Evolutionary conservation across 139 green algal species (phyloP).

Genomic region (Zygnema circumcarinatum): DNA sequence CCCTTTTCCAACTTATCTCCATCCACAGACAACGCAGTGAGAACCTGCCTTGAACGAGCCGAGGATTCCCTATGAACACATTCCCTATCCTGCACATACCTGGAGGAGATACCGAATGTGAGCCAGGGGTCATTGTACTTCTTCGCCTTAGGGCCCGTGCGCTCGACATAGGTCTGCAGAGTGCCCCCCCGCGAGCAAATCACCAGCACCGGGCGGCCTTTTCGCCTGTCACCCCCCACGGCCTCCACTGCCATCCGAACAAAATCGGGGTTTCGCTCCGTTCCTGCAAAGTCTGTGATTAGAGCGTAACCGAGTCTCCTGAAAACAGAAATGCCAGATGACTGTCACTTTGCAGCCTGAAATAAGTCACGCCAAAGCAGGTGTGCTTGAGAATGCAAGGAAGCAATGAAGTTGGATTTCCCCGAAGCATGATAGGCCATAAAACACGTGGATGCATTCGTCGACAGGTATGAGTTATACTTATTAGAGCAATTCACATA

Average conservation of each 20-base stretch:
- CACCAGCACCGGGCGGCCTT: constrained; percentile 42
- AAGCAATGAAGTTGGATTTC: too few relatives aligned
- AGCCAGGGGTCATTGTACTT: constrained; percentile 44
- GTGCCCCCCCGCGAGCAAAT: constrained; percentile 42
- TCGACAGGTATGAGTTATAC: too few relatives aligned
- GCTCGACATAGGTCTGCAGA: constrained; percentile 50
- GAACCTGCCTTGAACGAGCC: background rate
- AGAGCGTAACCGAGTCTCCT: constrained; percentile 51
- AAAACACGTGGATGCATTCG: too few relatives aligned
- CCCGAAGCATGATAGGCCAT: too few relatives aligned
- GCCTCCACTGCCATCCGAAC: constrained; percentile 26
- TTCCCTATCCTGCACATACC: constrained; percentile 1
- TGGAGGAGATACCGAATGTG: constrained; percentile 46
- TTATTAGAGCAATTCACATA: too few relatives aligned
- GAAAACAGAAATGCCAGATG: constrained; percentile 12
- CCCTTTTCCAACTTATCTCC: background rate
- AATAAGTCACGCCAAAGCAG: background rate
- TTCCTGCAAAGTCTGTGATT: constrained; percentile 46
- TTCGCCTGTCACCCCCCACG: constrained; percentile 36
- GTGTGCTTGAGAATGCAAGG: too few relatives aligned
- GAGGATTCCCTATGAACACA: background rate
- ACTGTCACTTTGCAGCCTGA: background rate
- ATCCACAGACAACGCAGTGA: too few relatives aligned
- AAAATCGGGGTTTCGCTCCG: constrained; percentile 51
- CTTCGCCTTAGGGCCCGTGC: constrained; percentile 44